Conservation (phyloP, 2,329 filamentous ascomycete species). For the Venturia pyrina region DNA sequence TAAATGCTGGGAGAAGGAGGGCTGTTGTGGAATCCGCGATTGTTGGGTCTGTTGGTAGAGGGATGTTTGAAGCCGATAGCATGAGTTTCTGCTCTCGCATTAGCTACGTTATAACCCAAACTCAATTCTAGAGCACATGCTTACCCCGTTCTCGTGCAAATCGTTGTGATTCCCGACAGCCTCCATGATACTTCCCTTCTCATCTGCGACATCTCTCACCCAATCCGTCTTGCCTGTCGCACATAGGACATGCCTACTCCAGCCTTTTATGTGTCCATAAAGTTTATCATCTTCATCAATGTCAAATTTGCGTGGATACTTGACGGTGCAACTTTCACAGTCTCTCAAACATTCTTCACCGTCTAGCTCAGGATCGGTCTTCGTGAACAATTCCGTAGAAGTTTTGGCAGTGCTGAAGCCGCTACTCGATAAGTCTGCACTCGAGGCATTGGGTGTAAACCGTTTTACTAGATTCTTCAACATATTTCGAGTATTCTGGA, state of each 20-base stretch:
- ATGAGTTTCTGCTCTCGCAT: slow-evolving; percentile 56
- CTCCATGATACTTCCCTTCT: slow-evolving; percentile 56
- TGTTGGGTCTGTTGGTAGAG: slow-evolving; percentile 58
- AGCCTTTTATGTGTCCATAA: slow-evolving; percentile 78
- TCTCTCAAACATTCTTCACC: slow-evolving; percentile 85
- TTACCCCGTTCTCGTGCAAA: slow-evolving; percentile 58
- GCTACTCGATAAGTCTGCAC: slow-evolving; percentile 16
- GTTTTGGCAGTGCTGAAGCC: slow-evolving; percentile 3
- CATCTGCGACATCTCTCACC: slow-evolving; percentile 50
- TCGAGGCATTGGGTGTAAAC: slow-evolving; percentile 18
- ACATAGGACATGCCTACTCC: slow-evolving; percentile 81
- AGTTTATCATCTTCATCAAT: slow-evolving; percentile 70
- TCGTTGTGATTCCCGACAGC: slow-evolving; percentile 40
- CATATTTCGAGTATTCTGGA: neutral
- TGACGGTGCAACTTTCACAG: slow-evolving; percentile 69
- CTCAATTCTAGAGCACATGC: slow-evolving; percentile 20
- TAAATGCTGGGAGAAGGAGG: slow-evolving; percentile 77
- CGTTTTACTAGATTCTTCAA: slow-evolving; percentile 17
- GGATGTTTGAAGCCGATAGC: slow-evolving; percentile 87
- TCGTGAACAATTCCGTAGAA: slow-evolving; percentile 51
- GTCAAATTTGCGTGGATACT: slow-evolving; percentile 63
- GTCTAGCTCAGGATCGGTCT: slow-evolving; percentile 65
- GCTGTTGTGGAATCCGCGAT: slow-evolving; percentile 61
- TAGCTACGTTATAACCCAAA: neutral
- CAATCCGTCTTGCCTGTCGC: slow-evolving; percentile 96